Percentiles rank a stretch among this genome's conserved stretches.
Conservation (phyloP, 768 basidiomycete genomes). For the Crepidotus variabilis region DNA sequence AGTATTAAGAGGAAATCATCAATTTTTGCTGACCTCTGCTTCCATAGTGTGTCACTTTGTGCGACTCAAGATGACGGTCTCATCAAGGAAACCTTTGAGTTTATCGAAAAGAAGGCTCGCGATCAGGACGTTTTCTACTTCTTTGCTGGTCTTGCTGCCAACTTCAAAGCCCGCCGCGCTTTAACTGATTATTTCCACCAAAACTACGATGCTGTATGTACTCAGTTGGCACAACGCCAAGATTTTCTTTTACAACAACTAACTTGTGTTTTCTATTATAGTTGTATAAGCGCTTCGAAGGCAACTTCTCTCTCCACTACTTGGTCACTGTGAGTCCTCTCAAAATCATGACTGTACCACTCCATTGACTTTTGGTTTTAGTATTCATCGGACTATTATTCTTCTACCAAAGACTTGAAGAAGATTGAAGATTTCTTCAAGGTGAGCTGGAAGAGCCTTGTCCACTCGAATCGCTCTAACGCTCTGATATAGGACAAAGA, state of each 20-base stretch:
- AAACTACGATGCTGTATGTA: slow-evolving; percentile 59
- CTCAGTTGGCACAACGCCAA: not conserved
- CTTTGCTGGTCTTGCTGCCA: slow-evolving; percentile 54
- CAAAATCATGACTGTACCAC: not conserved
- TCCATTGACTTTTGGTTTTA: slow-evolving; percentile 9
- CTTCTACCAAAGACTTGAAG: slow-evolving; percentile 65
- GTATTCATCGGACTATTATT: slow-evolving; percentile 42
- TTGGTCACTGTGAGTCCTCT: slow-evolving; percentile 46
- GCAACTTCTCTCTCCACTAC: slow-evolving; percentile 55
- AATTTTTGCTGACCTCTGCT: slow-evolving; percentile 7
- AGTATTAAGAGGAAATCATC: slow-evolving; percentile 16
- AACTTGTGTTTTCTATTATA: slow-evolving; percentile 19
- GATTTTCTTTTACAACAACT: not conserved
- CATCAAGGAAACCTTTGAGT: slow-evolving; percentile 57
- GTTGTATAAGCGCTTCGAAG: slow-evolving; percentile 68
- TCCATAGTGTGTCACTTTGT: slow-evolving; percentile 59
- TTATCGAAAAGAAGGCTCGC: slow-evolving; percentile 49
- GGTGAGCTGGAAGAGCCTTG: slow-evolving; percentile 31
- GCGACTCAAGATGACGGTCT: slow-evolving; percentile 53
- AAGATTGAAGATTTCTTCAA: slow-evolving; percentile 71
- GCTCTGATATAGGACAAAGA: slow-evolving; percentile 49
- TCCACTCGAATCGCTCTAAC: slow-evolving; percentile 5
- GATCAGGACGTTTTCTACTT: slow-evolving; percentile 65
- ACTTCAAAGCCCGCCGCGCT: slow-evolving; percentile 49
- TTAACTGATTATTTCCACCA: slow-evolving; percentile 63